Evolutionary conservation across 352 stramenopile genomes (phyloP), one percentile per base, ranked within the genome.

Genomic region (Blastocystis hominis): DNA sequence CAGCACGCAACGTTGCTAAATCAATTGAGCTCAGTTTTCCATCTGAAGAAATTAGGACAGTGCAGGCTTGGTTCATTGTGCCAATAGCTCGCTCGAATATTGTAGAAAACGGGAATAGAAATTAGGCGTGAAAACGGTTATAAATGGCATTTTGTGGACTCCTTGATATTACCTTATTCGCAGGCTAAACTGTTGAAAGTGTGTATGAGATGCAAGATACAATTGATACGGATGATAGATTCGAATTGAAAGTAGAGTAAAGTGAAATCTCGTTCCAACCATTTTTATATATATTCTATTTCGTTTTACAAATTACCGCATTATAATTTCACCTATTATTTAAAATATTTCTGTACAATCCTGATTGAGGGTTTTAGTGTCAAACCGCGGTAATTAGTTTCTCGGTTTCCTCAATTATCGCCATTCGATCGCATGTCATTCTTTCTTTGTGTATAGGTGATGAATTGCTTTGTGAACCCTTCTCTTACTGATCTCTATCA

Each of bases 401-500:
- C 24, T 30, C 24, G 24, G 24, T 30, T 30, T 30, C 24, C 24
- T 30, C 24, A 30, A 30, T 30, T 30, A 30, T 30, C 24, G 24
- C 24, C 24, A 30, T 30, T 30, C 24, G 24, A 30, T 30, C 24
- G 24, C 24, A 30, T 30, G 24, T 30, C 24, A 59, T 59, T 59
- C n/a, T 59, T 59, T 59, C 13, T 59, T 59, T 20, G 13, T 59
- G 13, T n/a, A 3, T 59, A 59, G 50, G 1, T 47, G 4, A 77
- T 87, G 46, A 75, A 64, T 13, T 79, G 59, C 36, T 69, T 98
- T 68, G 95, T 98, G 54, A 94, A 92, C 17, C 94, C 95, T 3
- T 91, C 98, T 88, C 92, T 99, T 75, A 98, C 96, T 10, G 97
- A 99, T 90, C 92, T 98, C 86, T 99, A 99, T 91, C 96, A 99